Conservation (phyloP, 1,284 basidiomycete genomes). For the Cutaneotrichosporon sp. region DNA sequence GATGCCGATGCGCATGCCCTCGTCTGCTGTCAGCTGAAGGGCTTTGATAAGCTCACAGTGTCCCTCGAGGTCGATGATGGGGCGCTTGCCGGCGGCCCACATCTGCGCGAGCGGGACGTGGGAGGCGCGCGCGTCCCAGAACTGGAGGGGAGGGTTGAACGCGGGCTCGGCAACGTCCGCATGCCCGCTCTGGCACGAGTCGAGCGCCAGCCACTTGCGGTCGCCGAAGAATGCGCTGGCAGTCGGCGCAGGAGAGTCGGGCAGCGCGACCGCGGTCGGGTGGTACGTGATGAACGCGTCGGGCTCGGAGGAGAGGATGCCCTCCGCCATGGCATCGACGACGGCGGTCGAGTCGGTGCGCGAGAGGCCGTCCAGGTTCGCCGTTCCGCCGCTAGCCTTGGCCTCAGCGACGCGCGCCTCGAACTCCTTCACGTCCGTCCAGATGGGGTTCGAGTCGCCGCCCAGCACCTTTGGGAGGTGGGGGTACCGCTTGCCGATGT, state of each 20-base stretch:
- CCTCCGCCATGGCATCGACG: constrained; percentile 19
- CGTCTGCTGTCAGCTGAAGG: constrained; percentile 5
- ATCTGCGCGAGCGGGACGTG: constrained; percentile 5
- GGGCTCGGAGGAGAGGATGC: constrained; percentile 9
- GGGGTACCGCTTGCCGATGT: constrained; percentile 29
- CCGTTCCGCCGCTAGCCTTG: not conserved
- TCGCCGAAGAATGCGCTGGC: constrained; percentile 19
- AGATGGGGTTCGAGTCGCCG: constrained; percentile 28
- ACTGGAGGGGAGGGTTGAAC: constrained; percentile 8
- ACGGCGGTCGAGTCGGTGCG: constrained; percentile 12
- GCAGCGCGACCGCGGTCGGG: not conserved
- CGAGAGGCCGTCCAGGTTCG: not conserved
- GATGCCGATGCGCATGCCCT: constrained; percentile 1
- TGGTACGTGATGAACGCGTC: constrained; percentile 25
- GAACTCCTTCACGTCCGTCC: constrained; percentile 16
- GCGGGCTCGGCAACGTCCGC: not conserved
- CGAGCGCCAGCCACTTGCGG: constrained; percentile 22
- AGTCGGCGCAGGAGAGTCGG: not conserved
- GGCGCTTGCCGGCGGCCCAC: constrained; percentile 15
- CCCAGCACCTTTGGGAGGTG: constrained; percentile 28
- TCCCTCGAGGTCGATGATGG: constrained; percentile 28
- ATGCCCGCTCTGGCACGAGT: constrained; percentile 26
- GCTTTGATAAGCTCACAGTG: constrained; percentile 25
- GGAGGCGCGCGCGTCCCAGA: constrained; percentile 18
- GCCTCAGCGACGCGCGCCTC: constrained; percentile 2